Percentiles rank a stretch among this genome's conserved stretches.
Conservation (phyloP, 1,139 yeast genomes). For the Suhomyces yuchorum region DNA sequence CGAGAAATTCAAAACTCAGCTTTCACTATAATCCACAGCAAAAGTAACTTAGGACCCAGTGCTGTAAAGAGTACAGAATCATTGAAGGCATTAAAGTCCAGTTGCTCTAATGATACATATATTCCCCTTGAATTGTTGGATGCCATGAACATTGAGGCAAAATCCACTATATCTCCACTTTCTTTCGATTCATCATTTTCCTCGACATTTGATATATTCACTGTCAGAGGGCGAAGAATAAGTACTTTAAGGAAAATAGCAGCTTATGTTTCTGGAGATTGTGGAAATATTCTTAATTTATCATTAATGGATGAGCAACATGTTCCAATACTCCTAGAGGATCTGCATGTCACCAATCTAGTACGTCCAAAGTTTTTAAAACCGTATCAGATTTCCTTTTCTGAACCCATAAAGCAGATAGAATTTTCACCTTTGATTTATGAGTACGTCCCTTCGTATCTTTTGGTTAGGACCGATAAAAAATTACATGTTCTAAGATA, state of each 20-base stretch:
- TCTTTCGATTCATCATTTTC: slow-evolving; percentile 46
- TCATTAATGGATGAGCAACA: slow-evolving; percentile 19
- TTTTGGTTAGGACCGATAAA: slow-evolving; percentile 30
- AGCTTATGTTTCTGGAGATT: slow-evolving; percentile 38
- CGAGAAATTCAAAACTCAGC: slow-evolving; percentile 21
- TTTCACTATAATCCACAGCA: slow-evolving; percentile 14
- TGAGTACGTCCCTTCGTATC: slow-evolving; percentile 23
- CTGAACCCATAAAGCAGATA: slow-evolving; percentile 46
- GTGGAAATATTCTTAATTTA: slow-evolving; percentile 32
- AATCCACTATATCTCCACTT: slow-evolving; percentile 25
- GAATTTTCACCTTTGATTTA: slow-evolving; percentile 22
- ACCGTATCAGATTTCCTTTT: slow-evolving; percentile 29
- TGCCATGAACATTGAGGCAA: slow-evolving; percentile 29
- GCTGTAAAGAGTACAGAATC: slow-evolving; percentile 5
- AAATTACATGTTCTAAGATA: slow-evolving; percentile 31
- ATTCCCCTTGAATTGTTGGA: slow-evolving; percentile 30
- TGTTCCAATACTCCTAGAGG: background rate
- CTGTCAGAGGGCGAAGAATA: slow-evolving; percentile 18
- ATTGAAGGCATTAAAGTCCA: background rate
- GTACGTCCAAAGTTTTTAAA: slow-evolving; percentile 16
- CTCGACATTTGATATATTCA: slow-evolving; percentile 25
- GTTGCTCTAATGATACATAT: slow-evolving; percentile 14
- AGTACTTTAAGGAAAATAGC: slow-evolving; percentile 22
- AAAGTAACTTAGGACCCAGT: slow-evolving; percentile 14
- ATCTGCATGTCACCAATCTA: background rate